These are phyloP conservation scores for Pulveroboletus sp. DNA, from an alignment of 768 basidiomycete genomes.

Conservation along the genomic window DNA sequence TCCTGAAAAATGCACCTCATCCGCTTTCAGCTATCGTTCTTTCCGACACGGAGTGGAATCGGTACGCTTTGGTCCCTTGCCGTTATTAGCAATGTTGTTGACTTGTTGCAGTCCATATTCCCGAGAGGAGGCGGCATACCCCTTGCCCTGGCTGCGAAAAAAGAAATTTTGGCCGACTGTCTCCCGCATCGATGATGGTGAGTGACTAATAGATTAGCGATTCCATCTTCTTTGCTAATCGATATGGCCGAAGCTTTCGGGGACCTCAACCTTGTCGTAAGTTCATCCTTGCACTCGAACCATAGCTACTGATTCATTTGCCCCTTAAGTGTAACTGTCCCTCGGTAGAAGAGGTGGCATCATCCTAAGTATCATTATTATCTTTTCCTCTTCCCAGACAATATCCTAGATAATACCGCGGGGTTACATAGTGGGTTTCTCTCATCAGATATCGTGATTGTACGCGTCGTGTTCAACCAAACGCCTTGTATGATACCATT, in stretches of 20 bases:
- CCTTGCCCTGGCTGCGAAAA: conserved; percentile 73
- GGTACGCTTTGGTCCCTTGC: conserved; percentile 41
- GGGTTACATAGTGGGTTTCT: conserved; percentile 37
- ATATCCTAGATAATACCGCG: conserved; percentile 19
- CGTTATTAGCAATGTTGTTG: conserved; percentile 5
- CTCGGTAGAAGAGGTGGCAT: conserved; percentile 73
- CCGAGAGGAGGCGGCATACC: conserved; percentile 87
- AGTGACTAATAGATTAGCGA: conserved; percentile 26
- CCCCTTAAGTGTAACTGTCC: conserved; percentile 76
- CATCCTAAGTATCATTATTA: conserved; percentile 21
- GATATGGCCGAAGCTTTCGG: conserved; percentile 64
- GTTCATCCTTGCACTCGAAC: conserved; percentile 28
- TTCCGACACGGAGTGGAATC: conserved; percentile 82
- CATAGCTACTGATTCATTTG: conserved; percentile 9
- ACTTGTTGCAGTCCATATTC: conserved; percentile 69
- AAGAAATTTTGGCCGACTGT: conserved; percentile 98
- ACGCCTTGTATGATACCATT: conserved; percentile 37
- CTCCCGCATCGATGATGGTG: conserved; percentile 90
- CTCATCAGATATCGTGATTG: conserved; percentile 43
- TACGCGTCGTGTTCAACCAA: conserved; percentile 63
- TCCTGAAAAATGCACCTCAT: conserved; percentile 93
- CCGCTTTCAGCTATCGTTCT: conserved; percentile 68
- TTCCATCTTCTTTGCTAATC: conserved; percentile 2
- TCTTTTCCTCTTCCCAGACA: conserved; percentile 20
- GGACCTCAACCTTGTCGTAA: conserved; percentile 83